These are phyloP conservation scores for Primulina huaijiensis DNA, from an alignment of 257 asterid genomes.

Conservation along the genomic window DNA sequence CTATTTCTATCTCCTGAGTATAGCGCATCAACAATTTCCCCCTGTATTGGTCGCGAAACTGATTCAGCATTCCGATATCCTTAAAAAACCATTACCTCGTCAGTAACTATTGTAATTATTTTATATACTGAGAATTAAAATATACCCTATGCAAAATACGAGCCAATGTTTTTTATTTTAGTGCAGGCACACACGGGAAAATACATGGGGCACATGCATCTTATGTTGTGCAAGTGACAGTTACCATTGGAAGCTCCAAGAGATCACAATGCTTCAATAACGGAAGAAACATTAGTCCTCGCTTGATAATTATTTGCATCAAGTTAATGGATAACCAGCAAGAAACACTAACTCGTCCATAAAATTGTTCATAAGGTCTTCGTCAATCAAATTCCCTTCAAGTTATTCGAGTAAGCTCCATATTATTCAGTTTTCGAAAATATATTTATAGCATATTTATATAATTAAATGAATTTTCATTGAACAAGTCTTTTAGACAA, in stretches of 20 bases:
- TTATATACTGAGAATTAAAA: slow-evolving; percentile 1
- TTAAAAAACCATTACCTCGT: slow-evolving; percentile 27
- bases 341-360: background rate
- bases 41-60: slow-evolving; percentile 32
- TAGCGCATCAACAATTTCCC: slow-evolving; percentile 63
- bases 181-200: slow-evolving; percentile 1
- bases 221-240: slow-evolving; percentile 1
- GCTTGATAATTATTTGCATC: slow-evolving; percentile 33
- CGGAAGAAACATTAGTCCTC: slow-evolving; percentile 27
- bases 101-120: slow-evolving; percentile 11
- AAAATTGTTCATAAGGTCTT: background rate
- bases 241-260: slow-evolving; percentile 41
- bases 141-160: background rate
- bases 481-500: background rate
- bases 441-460: background rate
- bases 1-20: slow-evolving; percentile 54
- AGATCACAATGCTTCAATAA: slow-evolving; percentile 27
- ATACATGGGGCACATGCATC: background rate
- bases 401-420: too few species aligned
- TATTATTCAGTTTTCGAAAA: background rate
- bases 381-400: background rate
- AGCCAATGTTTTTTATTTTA: slow-evolving; percentile 7
- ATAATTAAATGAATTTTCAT: background rate
- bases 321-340: slow-evolving; percentile 17
- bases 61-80: slow-evolving; percentile 33